These are phyloP conservation scores for Erodium maritimum DNA, from an alignment of 345 rosid species.

Conservation along the genomic window DNA sequence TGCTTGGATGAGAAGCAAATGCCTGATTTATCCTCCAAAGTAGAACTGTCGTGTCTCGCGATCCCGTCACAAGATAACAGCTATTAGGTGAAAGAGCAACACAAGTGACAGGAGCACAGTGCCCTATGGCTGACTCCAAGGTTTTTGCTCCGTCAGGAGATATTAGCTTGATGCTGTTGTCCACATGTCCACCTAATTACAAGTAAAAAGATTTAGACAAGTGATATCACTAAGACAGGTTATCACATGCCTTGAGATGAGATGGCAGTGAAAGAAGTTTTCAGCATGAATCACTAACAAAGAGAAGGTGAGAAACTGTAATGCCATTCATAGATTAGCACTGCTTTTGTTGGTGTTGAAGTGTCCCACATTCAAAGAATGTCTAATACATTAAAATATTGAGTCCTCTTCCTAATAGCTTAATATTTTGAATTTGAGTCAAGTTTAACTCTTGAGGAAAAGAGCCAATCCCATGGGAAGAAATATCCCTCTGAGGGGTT, in stretches of 20 bases:
- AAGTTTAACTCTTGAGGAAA: too few species aligned
- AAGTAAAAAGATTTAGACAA: slow-evolving; percentile 1
- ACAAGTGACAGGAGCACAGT: slow-evolving; percentile 96
- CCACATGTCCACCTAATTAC: slow-evolving; percentile 80
- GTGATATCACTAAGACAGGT: neutral
- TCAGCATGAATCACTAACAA: neutral
- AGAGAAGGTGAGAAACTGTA: too few species aligned
- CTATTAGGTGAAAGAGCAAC: slow-evolving; percentile 82
- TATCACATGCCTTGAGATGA: neutral
- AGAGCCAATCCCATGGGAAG: too few species aligned
- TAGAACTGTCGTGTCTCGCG: slow-evolving; percentile 68
- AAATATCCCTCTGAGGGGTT: too few species aligned
- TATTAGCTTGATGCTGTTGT: slow-evolving; percentile 76
- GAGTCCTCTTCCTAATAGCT: too few species aligned
- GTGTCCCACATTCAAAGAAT: too few species aligned
- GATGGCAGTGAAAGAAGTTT: neutral
- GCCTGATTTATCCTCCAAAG: slow-evolving; percentile 83
- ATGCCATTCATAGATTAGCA: too few species aligned
- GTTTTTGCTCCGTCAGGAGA: slow-evolving; percentile 89
- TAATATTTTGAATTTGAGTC: too few species aligned
- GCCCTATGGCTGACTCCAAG: slow-evolving; percentile 74
- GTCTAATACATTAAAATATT: too few species aligned
- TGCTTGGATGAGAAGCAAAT: slow-evolving; percentile 37
- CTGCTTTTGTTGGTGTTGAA: too few species aligned
- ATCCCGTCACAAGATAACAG: slow-evolving; percentile 82